Percentiles rank a stretch among this genome's conserved stretches.
phyloP scores from a whole-genome alignment of 495 filamentous ascomycete genomes.

The Entonaema liquescens region DNA sequence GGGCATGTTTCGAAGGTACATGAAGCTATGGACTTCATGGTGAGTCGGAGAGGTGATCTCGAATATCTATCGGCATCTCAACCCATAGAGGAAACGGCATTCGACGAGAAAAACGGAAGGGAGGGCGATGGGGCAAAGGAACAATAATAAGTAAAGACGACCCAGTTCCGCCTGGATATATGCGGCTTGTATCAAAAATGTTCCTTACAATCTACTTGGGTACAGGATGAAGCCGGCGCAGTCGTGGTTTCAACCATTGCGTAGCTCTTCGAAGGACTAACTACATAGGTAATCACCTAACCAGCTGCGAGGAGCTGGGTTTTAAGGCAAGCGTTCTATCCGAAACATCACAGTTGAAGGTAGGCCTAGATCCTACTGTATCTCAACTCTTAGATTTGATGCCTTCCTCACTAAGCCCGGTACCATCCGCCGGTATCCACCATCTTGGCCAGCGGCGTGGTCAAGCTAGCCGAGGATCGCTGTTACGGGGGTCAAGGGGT shows the following conservation, averaged over 20 bases:
- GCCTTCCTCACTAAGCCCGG: slow-evolving; percentile 3
- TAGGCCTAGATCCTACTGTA: slow-evolving; percentile 27
- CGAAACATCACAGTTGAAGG: slow-evolving; percentile 27
- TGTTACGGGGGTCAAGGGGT: slow-evolving; percentile 3
- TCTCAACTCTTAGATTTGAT: background rate
- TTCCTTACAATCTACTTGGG: slow-evolving; percentile 7
- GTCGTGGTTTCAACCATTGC: background rate
- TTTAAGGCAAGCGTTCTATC: slow-evolving; percentile 15
- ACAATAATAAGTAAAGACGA: slow-evolving; percentile 15
- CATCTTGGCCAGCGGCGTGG: background rate
- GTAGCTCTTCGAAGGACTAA: slow-evolving; percentile 7
- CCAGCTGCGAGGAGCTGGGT: background rate
- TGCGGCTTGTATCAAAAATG: background rate
- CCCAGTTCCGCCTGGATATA: slow-evolving; percentile 1
- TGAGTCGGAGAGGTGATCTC: background rate
- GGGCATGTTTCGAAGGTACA: slow-evolving; percentile 34
- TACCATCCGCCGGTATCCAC: slow-evolving; percentile 4
- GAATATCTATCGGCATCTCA: slow-evolving; percentile 8
- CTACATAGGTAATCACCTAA: background rate
- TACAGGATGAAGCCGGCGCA: slow-evolving; percentile 4
- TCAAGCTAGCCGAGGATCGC: slow-evolving; percentile 13
- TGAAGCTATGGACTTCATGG: slow-evolving; percentile 35
- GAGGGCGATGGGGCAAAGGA: background rate
- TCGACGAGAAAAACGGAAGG: slow-evolving; percentile 12
- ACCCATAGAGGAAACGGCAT: slow-evolving; percentile 2